Conservation (phyloP, 176 grass and related monocot species). For the Triticum aestivum region IWGSC_CS_RefSeq_v2.1 NC_057812.1:444748026-444748525, state of each 20-base stretch:
- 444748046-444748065: conserved; percentile 43
- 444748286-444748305: conserved; percentile 9
- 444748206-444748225: conserved; percentile 25
- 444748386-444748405: conserved; percentile 1
- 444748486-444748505: conserved; percentile 45
- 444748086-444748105: conserved; percentile 94
- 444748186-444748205: conserved; percentile 74
- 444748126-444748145: conserved; percentile 58
- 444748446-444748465: not conserved
- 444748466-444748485: conserved; percentile 36
- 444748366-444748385: conserved; percentile 20
- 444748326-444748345: conserved; percentile 8
- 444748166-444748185: conserved; percentile 87
- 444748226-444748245: conserved; percentile 36
- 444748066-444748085: conserved; percentile 76
- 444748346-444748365: not conserved
- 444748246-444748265: conserved; percentile 6
- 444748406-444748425: conserved; percentile 25
- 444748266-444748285: conserved; percentile 12
- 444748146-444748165: conserved; percentile 75
- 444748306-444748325: conserved; percentile 6
- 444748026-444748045: conserved; percentile 22
- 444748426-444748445: conserved; percentile 25
- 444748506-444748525: conserved; percentile 37
- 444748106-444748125: conserved; percentile 84